Conservation (phyloP, 1,284 basidiomycete genomes). For the Melanopsichium pennsylvanicum region DNA sequence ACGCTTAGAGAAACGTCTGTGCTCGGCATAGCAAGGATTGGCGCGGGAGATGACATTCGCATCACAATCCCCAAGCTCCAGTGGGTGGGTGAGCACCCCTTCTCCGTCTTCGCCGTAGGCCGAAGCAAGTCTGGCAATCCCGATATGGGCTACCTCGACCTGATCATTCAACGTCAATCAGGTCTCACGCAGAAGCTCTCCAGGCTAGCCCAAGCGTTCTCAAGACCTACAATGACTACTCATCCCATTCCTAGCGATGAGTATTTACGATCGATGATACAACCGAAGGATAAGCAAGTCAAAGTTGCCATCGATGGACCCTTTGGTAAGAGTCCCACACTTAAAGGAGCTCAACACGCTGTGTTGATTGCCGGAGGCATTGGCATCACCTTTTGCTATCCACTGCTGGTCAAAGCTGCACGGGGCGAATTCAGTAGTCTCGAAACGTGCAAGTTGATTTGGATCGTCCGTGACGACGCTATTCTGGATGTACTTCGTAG, state of each 20-base stretch:
- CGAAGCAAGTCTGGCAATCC: conserved; percentile 3
- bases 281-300: conserved; percentile 8
- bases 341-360: conserved; percentile 1
- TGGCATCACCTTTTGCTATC: conserved; percentile 41
- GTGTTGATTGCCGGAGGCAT: conserved; percentile 41
- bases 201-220: neutral
- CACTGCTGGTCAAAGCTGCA: conserved; percentile 22
- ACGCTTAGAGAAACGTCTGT: neutral
- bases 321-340: conserved; percentile 15
- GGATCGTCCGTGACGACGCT: conserved; percentile 24
- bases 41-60: conserved; percentile 31
- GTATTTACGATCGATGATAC: neutral
- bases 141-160: conserved; percentile 16
- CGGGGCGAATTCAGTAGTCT: conserved; percentile 4
- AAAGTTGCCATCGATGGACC: conserved; percentile 42
- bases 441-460: conserved; percentile 28
- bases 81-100: conserved; percentile 39
- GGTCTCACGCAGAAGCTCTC: conserved; percentile 35
- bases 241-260: neutral
- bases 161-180: conserved; percentile 17
- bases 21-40: conserved; percentile 7
- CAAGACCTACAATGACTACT: neutral
- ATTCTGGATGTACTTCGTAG: conserved; percentile 17
- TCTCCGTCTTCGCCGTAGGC: conserved; percentile 35
- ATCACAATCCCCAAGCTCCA: conserved; percentile 35